Evolutionary conservation across 805 yeast species (phyloP).

Genomic region (Wickerhamiella kurtzmanii): DNA sequence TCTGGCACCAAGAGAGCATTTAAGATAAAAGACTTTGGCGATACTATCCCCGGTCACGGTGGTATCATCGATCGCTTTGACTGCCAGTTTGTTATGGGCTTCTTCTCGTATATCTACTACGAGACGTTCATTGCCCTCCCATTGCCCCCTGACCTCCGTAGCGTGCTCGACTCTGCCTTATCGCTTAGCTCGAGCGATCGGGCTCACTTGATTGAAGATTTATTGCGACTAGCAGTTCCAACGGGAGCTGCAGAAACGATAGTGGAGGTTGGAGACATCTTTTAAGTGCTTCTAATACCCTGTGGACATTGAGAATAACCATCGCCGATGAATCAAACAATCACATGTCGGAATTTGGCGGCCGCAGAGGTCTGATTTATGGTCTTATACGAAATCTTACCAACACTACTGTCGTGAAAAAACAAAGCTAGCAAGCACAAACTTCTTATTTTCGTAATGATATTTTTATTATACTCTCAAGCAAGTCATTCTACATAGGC

Average conservation of each 20-base stretch:
- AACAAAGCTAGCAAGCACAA: too few species aligned
- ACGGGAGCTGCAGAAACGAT: neutral
- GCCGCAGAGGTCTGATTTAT: too few species aligned
- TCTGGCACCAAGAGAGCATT: slow-evolving; percentile 95
- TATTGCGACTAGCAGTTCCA: neutral
- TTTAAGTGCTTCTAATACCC: too few species aligned
- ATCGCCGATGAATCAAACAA: too few species aligned
- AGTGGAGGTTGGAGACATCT: too few species aligned
- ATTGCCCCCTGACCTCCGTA: slow-evolving; percentile 42
- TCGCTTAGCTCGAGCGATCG: slow-evolving; percentile 10
- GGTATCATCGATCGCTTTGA: slow-evolving; percentile 96
- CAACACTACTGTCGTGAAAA: too few species aligned
- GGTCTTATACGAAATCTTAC: too few species aligned
- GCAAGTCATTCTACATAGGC: too few species aligned
- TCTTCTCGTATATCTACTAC: slow-evolving; percentile 80
- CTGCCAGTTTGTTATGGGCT: slow-evolving; percentile 96
- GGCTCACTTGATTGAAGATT: slow-evolving; percentile 3
- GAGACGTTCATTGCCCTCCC: slow-evolving; percentile 77
- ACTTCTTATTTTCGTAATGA: too few species aligned
- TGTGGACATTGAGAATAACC: too few species aligned
- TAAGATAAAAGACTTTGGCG: slow-evolving; percentile 93
- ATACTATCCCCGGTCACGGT: slow-evolving; percentile 98
- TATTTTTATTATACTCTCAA: neutral
- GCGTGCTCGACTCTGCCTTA: slow-evolving; percentile 56
- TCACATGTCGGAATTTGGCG: too few species aligned